phyloP scores from a whole-genome alignment of 495 filamentous ascomycete species.

The Mytilinidion resinicola region DNA sequence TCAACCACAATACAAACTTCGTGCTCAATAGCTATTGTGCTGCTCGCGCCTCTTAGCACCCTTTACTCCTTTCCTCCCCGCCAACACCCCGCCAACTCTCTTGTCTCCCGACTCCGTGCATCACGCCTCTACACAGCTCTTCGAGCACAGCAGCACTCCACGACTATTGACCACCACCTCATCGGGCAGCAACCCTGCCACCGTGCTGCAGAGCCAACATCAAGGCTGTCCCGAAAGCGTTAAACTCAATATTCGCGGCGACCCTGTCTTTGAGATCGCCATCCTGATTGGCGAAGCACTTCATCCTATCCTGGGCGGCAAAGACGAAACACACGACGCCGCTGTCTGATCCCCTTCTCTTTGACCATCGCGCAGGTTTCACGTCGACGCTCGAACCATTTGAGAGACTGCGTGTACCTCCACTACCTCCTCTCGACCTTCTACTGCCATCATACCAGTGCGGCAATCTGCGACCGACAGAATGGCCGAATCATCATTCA shows the following conservation, averaged over 20 bases:
- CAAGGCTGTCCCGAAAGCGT: conserved; percentile 24
- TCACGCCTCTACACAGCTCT: background rate
- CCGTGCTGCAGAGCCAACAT: conserved; percentile 2
- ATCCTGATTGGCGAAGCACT: conserved; percentile 25
- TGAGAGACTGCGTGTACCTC: background rate
- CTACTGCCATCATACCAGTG: conserved; percentile 3
- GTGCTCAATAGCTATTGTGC: too few relatives aligned
- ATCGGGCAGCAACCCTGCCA: conserved; percentile 8
- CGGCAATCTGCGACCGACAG: conserved; percentile 28
- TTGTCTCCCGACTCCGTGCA: background rate
- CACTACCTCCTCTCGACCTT: background rate
- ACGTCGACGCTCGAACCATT: background rate
- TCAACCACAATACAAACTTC: too few relatives aligned
- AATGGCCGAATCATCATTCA: conserved; percentile 72
- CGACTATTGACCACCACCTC: conserved; percentile 10
- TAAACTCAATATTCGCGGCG: conserved; percentile 30
- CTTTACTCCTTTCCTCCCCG: background rate
- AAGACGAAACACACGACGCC: conserved; percentile 19
- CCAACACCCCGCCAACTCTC: background rate
- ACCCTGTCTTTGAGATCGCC: conserved; percentile 18
- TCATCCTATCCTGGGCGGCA: conserved; percentile 24
- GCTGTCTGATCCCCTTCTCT: background rate
- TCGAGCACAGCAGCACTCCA: background rate
- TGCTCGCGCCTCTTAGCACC: too few relatives aligned
- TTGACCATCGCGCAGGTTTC: background rate